phyloP scores from a whole-genome alignment of 345 rosid genomes.

The Corchorus capsularis region DNA sequence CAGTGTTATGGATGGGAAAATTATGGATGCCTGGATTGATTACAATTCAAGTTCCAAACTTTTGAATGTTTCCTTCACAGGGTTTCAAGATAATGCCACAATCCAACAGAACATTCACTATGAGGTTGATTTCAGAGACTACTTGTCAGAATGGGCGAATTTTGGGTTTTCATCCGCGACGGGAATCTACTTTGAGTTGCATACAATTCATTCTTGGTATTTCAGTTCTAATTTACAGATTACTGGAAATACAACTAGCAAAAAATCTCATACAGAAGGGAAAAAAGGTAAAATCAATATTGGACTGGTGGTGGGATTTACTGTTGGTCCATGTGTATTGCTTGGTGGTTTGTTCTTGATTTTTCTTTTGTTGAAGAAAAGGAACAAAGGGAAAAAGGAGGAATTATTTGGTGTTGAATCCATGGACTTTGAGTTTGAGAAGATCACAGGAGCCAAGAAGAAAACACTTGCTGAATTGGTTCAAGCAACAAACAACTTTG shows the following conservation, averaged over 20 bases:
- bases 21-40: conserved; percentile 45
- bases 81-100: conserved; percentile 18
- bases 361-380: neutral
- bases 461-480: neutral
- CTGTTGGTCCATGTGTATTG: neutral
- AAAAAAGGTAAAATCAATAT: neutral
- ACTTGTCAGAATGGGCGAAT: conserved; percentile 36
- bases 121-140: conserved; percentile 32
- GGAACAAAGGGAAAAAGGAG: neutral
- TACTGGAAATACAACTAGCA: conserved; percentile 3
- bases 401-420: neutral
- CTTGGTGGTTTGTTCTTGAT: neutral
- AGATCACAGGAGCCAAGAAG: neutral
- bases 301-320: neutral
- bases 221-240: neutral
- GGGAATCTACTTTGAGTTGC: conserved; percentile 28
- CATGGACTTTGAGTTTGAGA: neutral
- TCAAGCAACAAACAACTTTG: conserved; percentile 21
- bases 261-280: conserved; percentile 1
- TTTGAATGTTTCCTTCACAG: conserved; percentile 39
- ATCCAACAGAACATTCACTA: conserved; percentile 21
- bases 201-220: conserved; percentile 36
- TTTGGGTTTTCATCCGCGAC: conserved; percentile 51
- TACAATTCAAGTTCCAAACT: conserved; percentile 44
- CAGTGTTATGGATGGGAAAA: conserved; percentile 30